Base-by-base conservation (phyloP, 2,329 filamentous ascomycete genomes). In the Colletotrichum tropicale region DNA sequence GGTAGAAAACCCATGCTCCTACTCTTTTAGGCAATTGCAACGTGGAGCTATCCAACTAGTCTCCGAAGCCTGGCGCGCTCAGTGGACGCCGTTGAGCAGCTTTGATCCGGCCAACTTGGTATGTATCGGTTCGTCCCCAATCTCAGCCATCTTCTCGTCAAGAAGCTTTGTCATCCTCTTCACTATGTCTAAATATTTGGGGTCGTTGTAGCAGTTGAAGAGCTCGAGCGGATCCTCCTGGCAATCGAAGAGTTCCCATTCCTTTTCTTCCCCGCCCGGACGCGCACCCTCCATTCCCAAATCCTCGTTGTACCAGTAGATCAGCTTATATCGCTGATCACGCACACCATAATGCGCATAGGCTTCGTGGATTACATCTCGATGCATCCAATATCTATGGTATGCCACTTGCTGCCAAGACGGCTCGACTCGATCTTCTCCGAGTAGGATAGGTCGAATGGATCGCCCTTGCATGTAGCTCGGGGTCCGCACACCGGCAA, bases 381-480 rank as follows among this genome's bases (percentile, higher is more conserved):
- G 84, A 79, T 90, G 87, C 89, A 90, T 90, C 88, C 88, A 90
- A 80, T 90, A 90, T 1, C 88, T 85, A 71, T 91, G 88, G 72
- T 90, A 90, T 0, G 88, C 89, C 0, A 90, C 82, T 74, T 90
- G 87, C 69, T 88, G 85, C 88, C 88, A 90, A 0, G 38, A 34
- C 0, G 87, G 87, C 2, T 85, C 85, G 4, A 80, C 66, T 3
- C 84, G 83, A 15, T 81, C 77, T n/a, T 32, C 56, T 30, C 56
- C 56, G 2, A 18, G 26, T 1, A 89, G 74, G 2, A 89, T 78
- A 0, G 68, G 3, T 0, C 82, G 80, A 78, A 90, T 89, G 0
- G 86, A 87, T 0, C 81, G 78, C 5, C 89, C 89, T 72, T 91
- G 89, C 88, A 90, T 90, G 71, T 89, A 90, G 0, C 79, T 85